phyloP scores from a whole-genome alignment of 805 yeast genomes.

The Vanderwaltozyma yarrowii region DNA sequence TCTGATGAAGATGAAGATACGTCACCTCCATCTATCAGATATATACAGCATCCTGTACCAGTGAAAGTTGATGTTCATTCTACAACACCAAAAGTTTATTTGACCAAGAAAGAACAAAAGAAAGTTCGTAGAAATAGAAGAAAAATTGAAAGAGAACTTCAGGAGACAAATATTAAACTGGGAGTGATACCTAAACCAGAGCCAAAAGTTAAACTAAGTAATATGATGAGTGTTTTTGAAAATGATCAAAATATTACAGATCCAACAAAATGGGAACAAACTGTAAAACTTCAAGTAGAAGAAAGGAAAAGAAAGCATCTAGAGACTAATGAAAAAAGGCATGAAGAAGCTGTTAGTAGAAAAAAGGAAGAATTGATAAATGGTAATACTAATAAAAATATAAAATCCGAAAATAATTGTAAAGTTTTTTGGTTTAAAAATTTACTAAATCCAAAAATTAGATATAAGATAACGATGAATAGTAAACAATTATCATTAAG shows the following conservation, averaged over 20 bases:
- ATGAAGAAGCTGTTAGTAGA: constrained; percentile 17
- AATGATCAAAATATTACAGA: constrained; percentile 80
- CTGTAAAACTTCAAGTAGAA: constrained; percentile 59
- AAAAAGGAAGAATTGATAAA: constrained; percentile 4
- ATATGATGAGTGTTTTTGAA: constrained; percentile 68
- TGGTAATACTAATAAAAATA: no score
- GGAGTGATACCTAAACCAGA: constrained; percentile 85
- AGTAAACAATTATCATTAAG: constrained; percentile 60
- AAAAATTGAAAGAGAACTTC: constrained; percentile 49
- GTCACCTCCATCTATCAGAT: constrained; percentile 46
- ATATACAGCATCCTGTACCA: constrained; percentile 76
- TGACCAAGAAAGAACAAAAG: constrained; percentile 71
- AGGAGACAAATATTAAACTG: constrained; percentile 64
- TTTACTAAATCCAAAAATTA: constrained; percentile 53
- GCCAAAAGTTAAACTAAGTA: constrained; percentile 76
- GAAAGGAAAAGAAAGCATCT: constrained; percentile 52
- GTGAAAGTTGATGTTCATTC: constrained; percentile 38
- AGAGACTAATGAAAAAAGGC: constrained; percentile 49
- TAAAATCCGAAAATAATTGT: no score
- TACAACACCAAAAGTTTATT: constrained; percentile 37
- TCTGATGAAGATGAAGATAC: constrained; percentile 28
- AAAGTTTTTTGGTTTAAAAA: constrained; percentile 49
- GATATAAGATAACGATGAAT: constrained; percentile 67
- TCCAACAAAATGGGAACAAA: constrained; percentile 76
- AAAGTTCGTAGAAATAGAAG: constrained; percentile 64